A percentile compares a stretch with the other conserved stretches of the same genome.
phyloP scores from a whole-genome alignment of 208 protist genomes.

The Leishmania mexicana region DNA sequence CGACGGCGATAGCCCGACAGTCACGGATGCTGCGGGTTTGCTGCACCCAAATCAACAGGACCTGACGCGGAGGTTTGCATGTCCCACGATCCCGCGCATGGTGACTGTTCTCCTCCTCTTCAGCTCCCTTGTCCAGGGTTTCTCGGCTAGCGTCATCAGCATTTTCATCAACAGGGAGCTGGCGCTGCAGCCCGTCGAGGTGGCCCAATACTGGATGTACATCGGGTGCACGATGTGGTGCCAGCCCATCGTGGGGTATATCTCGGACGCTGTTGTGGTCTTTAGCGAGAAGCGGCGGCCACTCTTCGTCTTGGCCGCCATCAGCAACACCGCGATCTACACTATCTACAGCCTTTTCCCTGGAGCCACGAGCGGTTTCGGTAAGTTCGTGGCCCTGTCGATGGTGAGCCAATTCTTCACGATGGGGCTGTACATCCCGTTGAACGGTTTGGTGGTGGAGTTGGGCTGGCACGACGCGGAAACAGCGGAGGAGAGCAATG shows the following conservation, averaged over 20 bases:
- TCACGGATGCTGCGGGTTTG: background rate
- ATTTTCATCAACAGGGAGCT: constrained; percentile 43
- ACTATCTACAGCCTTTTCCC: constrained; percentile 20
- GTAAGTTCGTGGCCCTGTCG: constrained; percentile 31
- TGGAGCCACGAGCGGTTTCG: constrained; percentile 10
- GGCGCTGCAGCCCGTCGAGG: constrained; percentile 32
- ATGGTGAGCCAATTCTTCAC: constrained; percentile 34
- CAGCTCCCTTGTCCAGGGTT: constrained; percentile 34
- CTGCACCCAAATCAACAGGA: background rate
- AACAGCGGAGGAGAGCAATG: constrained; percentile 44
- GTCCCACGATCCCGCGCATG: constrained; percentile 24
- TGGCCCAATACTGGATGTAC: constrained; percentile 48
- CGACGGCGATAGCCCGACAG: background rate
- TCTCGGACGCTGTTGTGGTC: constrained; percentile 41
- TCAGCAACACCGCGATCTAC: constrained; percentile 37
- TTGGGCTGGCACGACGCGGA: constrained; percentile 43
- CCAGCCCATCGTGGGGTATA: constrained; percentile 38
- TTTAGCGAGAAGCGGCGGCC: constrained; percentile 47
- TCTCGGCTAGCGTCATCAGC: constrained; percentile 33
- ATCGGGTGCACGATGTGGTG: constrained; percentile 35
- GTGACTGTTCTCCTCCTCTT: constrained; percentile 41
- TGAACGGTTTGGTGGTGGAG: constrained; percentile 58
- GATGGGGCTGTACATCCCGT: constrained; percentile 52
- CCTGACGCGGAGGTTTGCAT: background rate
- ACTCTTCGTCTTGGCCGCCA: constrained; percentile 34